A percentile compares a stretch with the other conserved stretches of the same genome.
These are phyloP conservation scores for Lepidopterella palustris DNA, from an alignment of 495 filamentous ascomycete genomes.

Conservation along the genomic window DNA sequence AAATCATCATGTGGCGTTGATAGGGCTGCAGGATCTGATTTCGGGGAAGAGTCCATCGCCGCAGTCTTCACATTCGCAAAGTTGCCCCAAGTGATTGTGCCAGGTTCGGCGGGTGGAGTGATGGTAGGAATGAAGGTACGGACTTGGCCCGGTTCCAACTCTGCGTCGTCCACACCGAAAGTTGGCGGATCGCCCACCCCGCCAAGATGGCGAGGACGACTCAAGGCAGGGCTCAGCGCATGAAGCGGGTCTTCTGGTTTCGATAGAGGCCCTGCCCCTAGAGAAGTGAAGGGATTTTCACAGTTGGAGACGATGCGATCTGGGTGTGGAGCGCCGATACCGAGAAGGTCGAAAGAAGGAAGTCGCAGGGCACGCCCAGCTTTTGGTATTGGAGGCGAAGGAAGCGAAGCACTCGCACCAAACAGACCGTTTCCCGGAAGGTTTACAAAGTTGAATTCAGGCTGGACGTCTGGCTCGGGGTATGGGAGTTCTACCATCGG, in stretches of 20 bases:
- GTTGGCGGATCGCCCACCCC: background rate
- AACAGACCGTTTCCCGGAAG: constrained; percentile 11
- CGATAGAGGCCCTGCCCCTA: constrained; percentile 24
- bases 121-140: constrained; percentile 24
- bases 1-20: constrained; percentile 1
- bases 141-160: constrained; percentile 7
- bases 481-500: background rate
- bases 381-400: constrained; percentile 19
- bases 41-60: constrained; percentile 27
- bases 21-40: constrained; percentile 21
- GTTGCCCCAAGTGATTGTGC: constrained; percentile 24
- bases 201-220: constrained; percentile 2
- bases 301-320: constrained; percentile 24
- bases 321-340: constrained; percentile 36
- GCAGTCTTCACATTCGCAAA: constrained; percentile 22
- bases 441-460: constrained; percentile 4
- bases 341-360: constrained; percentile 35
- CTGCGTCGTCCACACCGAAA: background rate
- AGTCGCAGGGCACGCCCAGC: constrained; percentile 29
- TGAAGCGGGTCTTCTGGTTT: constrained; percentile 26
- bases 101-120: constrained; percentile 33
- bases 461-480: constrained; percentile 12
- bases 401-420: constrained; percentile 11
- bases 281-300: constrained; percentile 12
- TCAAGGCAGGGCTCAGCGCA: constrained; percentile 13